A percentile compares a stretch with the other conserved stretches of the same genome.
These are phyloP conservation scores for Pseudocercospora eumusae DNA, from an alignment of 2,329 filamentous ascomycete genomes.

Conservation along the genomic window DNA sequence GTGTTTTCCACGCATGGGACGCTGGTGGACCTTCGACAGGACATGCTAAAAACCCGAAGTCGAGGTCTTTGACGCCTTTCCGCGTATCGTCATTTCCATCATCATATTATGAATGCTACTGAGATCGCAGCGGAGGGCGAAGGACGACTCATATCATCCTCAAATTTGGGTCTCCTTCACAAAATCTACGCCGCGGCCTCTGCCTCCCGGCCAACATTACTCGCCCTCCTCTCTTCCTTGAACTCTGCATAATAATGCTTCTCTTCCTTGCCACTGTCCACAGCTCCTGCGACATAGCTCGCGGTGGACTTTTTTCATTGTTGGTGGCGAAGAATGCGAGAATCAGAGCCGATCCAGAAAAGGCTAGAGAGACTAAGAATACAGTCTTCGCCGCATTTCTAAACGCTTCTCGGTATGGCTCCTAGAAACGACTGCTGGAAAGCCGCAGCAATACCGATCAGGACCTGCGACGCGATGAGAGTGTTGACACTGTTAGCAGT, in stretches of 20 bases:
- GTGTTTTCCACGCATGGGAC: too few relatives aligned
- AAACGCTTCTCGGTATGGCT: slow-evolving; percentile 27
- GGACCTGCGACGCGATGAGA: slow-evolving; percentile 33
- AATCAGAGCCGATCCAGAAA: slow-evolving; percentile 29
- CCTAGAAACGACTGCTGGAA: slow-evolving; percentile 42
- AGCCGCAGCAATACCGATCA: slow-evolving; percentile 43
- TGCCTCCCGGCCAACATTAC: not conserved
- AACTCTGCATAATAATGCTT: slow-evolving; percentile 1
- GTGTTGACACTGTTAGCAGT: slow-evolving; percentile 29
- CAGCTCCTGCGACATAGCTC: slow-evolving; percentile 19
- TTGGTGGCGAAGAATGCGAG: slow-evolving; percentile 30
- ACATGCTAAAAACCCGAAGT: too few relatives aligned
- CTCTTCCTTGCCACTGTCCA: slow-evolving; percentile 2
- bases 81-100: too few relatives aligned
- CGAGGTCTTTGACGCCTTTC: too few relatives aligned
- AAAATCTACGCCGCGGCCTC: not conserved
- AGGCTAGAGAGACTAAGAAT: slow-evolving; percentile 29
- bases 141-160: not conserved
- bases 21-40: too few relatives aligned
- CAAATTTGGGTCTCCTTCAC: too few relatives aligned
- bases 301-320: slow-evolving; percentile 29
- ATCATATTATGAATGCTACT: too few relatives aligned
- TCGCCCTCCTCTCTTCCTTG: slow-evolving; percentile 4
- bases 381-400: slow-evolving; percentile 25
- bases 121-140: too few relatives aligned